Conservation (phyloP, 192 early-diverging fungal genomes). For the Lobosporangium transversale region DNA sequence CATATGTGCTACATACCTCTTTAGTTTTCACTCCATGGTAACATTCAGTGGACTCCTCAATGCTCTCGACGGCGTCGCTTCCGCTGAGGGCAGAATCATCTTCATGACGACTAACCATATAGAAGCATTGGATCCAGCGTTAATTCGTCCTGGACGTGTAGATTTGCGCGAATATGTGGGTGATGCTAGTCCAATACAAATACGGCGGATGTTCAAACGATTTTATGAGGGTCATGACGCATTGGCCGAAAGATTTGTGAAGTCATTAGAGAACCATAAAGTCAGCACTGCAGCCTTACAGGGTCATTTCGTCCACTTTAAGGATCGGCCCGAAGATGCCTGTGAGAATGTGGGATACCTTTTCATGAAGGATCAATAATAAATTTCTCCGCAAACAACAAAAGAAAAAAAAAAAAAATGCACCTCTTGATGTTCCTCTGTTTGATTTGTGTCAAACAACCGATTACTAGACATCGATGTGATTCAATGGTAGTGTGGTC, state of each 20-base stretch:
- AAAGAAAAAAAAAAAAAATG: conserved; percentile 1
- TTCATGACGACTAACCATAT: conserved; percentile 94
- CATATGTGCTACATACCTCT: too few relatives aligned
- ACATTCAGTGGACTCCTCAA: conserved; percentile 90
- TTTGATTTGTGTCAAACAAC: too few relatives aligned
- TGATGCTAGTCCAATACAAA: conserved; percentile 75
- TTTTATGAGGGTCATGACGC: conserved; percentile 72
- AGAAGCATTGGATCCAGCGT: conserved; percentile 78
- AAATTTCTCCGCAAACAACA: neutral
- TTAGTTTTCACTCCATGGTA: conserved; percentile 79
- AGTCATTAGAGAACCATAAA: conserved; percentile 55
- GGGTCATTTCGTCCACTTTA: conserved; percentile 94
- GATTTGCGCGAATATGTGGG: conserved; percentile 80
- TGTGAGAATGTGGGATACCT: conserved; percentile 60
- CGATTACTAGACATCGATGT: too few relatives aligned
- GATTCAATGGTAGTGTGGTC: too few relatives aligned
- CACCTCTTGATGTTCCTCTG: too few relatives aligned
- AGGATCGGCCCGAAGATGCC: conserved; percentile 78
- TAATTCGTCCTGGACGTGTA: conserved; percentile 84
- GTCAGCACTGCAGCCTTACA: conserved; percentile 91
- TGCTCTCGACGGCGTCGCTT: conserved; percentile 88
- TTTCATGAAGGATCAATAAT: neutral
- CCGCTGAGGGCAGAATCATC: conserved; percentile 87
- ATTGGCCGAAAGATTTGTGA: conserved; percentile 80
- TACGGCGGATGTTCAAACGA: conserved; percentile 78